phyloP scores from a whole-genome alignment of 2,329 filamentous ascomycete species.

The Fusarium globosum region DNA sequence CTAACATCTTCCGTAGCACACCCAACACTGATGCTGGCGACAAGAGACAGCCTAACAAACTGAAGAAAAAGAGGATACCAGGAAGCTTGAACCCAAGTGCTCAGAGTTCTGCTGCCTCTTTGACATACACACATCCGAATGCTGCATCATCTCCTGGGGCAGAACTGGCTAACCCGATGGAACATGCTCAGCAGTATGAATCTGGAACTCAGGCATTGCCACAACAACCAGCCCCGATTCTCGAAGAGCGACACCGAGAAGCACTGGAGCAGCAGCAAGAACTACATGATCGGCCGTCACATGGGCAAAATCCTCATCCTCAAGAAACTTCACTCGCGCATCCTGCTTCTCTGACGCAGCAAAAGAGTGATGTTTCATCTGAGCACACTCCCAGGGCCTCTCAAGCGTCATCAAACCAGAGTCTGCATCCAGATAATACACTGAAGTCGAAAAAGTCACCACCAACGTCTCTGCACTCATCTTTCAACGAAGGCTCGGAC shows the following conservation, averaged over 20 bases:
- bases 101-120: constrained; percentile 86
- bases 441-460: constrained; percentile 78
- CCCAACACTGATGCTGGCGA: constrained; percentile 70
- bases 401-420: constrained; percentile 57
- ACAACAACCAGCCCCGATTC: constrained; percentile 35
- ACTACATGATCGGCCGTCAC: constrained; percentile 8
- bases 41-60: constrained; percentile 84
- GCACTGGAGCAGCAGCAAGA: constrained; percentile 31
- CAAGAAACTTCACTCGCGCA: constrained; percentile 34
- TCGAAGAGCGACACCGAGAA: constrained; percentile 38
- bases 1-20: constrained; percentile 77
- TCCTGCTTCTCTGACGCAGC: constrained; percentile 30
- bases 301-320: constrained; percentile 22
- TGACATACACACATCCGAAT: constrained; percentile 60
- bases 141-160: constrained; percentile 60
- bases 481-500: constrained; percentile 84
- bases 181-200: constrained; percentile 46
- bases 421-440: constrained; percentile 57
- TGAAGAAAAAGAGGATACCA: constrained; percentile 86
- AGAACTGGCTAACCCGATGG: constrained; percentile 61
- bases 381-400: constrained; percentile 61
- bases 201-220: constrained; percentile 27
- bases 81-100: constrained; percentile 85
- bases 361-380: constrained; percentile 50
- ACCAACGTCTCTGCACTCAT: constrained; percentile 80